phyloP scores from a whole-genome alignment of 2,329 filamentous ascomycete species.

The Cladophialophora psammophila region DNA sequence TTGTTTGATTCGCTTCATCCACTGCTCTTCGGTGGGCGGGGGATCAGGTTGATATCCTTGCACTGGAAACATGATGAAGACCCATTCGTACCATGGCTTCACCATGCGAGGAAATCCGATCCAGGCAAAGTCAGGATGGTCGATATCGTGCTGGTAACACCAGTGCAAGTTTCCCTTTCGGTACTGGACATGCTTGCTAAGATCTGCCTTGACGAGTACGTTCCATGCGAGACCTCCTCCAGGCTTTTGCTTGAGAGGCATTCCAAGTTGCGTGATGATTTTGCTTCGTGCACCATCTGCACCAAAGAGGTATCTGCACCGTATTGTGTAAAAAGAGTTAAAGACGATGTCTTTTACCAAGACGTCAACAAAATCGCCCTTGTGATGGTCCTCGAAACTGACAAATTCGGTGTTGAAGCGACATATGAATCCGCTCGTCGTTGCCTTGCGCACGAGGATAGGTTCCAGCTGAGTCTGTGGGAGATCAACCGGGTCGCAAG shows the following conservation, averaged over 20 bases:
- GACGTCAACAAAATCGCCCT: constrained; percentile 45
- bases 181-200: constrained; percentile 57
- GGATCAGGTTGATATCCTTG: constrained; percentile 48
- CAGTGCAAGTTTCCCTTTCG: constrained; percentile 68
- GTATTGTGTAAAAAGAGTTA: constrained; percentile 41
- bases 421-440: constrained; percentile 48
- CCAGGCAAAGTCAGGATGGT: constrained; percentile 62
- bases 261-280: constrained; percentile 55
- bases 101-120: constrained; percentile 64
- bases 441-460: constrained; percentile 49
- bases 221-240: constrained; percentile 60
- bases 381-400: constrained; percentile 41
- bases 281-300: constrained; percentile 62
- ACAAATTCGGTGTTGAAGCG: constrained; percentile 50
- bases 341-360: constrained; percentile 47
- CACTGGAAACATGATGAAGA: constrained; percentile 62
- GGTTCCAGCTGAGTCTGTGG: constrained; percentile 55
- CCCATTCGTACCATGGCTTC: constrained; percentile 69
- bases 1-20: constrained; percentile 54
- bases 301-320: constrained; percentile 64
- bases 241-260: constrained; percentile 56
- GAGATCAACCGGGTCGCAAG: constrained; percentile 52
- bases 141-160: constrained; percentile 62
- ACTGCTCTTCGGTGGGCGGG: constrained; percentile 57
- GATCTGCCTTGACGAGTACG: constrained; percentile 59